These are phyloP conservation scores for Alloascoidea hylecoeti DNA, from an alignment of 805 yeast genomes.

Conservation along the genomic window DNA sequence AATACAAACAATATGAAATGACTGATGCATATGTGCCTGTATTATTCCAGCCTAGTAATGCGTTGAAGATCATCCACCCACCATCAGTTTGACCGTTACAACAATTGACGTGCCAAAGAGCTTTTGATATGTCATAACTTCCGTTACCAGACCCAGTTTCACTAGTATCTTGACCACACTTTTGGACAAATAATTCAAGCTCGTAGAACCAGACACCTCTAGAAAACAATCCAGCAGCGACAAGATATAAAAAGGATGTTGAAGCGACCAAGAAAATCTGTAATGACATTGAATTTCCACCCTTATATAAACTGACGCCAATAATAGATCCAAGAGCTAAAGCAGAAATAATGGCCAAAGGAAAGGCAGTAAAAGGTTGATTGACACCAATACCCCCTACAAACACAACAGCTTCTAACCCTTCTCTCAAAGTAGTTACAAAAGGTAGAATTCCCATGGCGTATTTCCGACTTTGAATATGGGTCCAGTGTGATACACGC, in stretches of 20 bases:
- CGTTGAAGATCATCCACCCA: conserved; percentile 83
- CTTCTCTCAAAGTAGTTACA: conserved; percentile 78
- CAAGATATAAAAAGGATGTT: conserved; percentile 69
- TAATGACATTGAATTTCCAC: conserved; percentile 68
- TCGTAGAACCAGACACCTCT: conserved; percentile 89
- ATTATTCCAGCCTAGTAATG: conserved; percentile 88
- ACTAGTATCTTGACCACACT: conserved; percentile 75
- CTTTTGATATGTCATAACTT: conserved; percentile 62
- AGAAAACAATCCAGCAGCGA: conserved; percentile 77
- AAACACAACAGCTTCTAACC: conserved; percentile 84
- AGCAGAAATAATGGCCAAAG: conserved; percentile 50
- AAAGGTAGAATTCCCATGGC: conserved; percentile 70
- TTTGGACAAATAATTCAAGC: conserved; percentile 56
- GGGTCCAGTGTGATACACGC: conserved; percentile 11
- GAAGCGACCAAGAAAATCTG: conserved; percentile 62
- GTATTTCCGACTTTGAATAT: conserved; percentile 36
- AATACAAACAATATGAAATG: conserved; percentile 52
- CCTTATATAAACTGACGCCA: conserved; percentile 56
- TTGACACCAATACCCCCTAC: conserved; percentile 79
- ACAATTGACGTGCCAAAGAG: conserved; percentile 92
- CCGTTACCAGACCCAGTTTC: conserved; percentile 93
- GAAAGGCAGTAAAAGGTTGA: conserved; percentile 50
- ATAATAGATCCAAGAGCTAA: conserved; percentile 41
- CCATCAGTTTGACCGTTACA: conserved; percentile 91
- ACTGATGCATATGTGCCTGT: conserved; percentile 88